phyloP scores from a whole-genome alignment of 2,329 filamentous ascomycete genomes.

The Trichoderma sp. region DNA sequence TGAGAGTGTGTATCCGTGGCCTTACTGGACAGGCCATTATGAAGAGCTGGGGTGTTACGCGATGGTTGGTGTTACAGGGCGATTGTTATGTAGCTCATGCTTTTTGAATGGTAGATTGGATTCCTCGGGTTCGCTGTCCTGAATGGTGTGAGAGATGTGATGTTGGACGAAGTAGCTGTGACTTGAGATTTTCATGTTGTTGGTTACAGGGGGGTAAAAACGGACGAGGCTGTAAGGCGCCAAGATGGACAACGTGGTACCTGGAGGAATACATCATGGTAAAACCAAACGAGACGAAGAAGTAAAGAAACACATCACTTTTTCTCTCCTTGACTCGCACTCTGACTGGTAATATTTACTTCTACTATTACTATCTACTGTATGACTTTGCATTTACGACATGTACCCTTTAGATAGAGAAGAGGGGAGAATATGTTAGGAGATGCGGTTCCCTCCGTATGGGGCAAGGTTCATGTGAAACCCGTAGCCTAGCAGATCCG shows the following conservation, averaged over 20 bases:
- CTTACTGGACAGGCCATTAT: background rate
- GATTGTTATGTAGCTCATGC: background rate
- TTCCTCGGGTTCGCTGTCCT: background rate
- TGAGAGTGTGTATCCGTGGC: background rate
- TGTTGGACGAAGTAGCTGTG: background rate
- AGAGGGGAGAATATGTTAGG: background rate
- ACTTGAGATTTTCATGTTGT: background rate
- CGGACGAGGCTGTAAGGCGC: background rate
- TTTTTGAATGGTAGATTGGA: background rate
- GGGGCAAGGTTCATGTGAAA: background rate
- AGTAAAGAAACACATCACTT: too few relatives aligned
- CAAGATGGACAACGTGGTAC: background rate
- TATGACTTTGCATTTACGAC: background rate
- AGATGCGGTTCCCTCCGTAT: background rate
- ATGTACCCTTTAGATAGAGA: background rate
- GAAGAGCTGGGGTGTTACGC: background rate
- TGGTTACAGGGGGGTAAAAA: background rate
- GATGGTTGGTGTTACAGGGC: background rate
- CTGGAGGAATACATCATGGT: background rate
- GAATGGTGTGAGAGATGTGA: background rate
- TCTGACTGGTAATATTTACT: background rate
- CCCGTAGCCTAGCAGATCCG: conserved; percentile 1
- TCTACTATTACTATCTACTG: too few relatives aligned
- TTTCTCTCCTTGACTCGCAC: background rate
- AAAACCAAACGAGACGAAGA: too few relatives aligned